Evolutionary conservation across 352 stramenopile genomes (phyloP).

Genomic region (Globisporangium ultimum): DNA sequence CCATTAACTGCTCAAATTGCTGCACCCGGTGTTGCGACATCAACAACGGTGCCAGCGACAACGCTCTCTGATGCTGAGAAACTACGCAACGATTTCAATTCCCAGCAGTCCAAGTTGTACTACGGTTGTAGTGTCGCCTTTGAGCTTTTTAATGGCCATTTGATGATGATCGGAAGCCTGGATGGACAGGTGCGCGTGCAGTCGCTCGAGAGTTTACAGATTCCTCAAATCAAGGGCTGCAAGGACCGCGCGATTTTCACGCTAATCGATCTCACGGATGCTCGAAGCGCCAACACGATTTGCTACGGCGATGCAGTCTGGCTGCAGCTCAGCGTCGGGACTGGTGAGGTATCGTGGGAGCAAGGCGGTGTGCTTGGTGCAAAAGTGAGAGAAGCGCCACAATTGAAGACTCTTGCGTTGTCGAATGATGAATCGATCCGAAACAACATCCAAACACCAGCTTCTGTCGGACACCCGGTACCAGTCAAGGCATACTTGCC

Average conservation of each 20-base stretch:
- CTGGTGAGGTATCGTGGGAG: conserved; percentile 67
- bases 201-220: conserved; percentile 55
- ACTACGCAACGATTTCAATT: conserved; percentile 72
- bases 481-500: conserved; percentile 66
- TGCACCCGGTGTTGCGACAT: not conserved
- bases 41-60: not conserved
- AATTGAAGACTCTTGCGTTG: conserved; percentile 61
- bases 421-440: conserved; percentile 45
- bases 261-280: conserved; percentile 58
- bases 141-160: conserved; percentile 71
- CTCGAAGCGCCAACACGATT: conserved; percentile 62
- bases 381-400: conserved; percentile 68
- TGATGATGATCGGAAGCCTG: conserved; percentile 63
- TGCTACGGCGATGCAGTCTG: conserved; percentile 75
- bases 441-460: conserved; percentile 39
- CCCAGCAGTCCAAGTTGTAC: conserved; percentile 51
- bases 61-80: conserved; percentile 50
- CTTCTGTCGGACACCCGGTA: conserved; percentile 51
- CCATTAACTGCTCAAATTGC: not conserved
- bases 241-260: conserved; percentile 69
- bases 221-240: conserved; percentile 41
- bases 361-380: conserved; percentile 68
- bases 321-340: conserved; percentile 66
- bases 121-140: conserved; percentile 68
- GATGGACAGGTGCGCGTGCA: conserved; percentile 63